These are phyloP conservation scores for Glonium stellatum DNA, from an alignment of 495 filamentous ascomycete species.

Conservation along the genomic window DNA sequence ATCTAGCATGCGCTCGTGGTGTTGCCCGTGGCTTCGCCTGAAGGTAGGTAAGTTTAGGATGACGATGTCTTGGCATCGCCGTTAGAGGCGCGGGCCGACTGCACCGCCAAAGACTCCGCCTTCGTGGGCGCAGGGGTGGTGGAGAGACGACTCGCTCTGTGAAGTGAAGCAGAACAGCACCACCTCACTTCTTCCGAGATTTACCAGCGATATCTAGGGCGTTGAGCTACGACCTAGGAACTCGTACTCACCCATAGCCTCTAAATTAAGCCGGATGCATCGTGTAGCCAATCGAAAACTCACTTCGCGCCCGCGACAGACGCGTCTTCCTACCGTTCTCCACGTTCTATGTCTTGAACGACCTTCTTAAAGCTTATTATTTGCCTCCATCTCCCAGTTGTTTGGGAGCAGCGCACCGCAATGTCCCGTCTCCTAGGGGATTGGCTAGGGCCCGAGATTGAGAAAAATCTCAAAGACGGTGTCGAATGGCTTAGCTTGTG, in stretches of 20 bases:
- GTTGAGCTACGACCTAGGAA: no score
- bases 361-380: neutral
- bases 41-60: neutral
- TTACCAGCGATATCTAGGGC: no score
- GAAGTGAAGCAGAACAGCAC: no score
- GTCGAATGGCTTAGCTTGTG: neutral
- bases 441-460: slow-evolving; percentile 2
- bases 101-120: no score
- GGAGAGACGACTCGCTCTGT: no score
- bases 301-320: neutral
- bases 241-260: no score
- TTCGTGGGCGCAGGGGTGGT: no score
- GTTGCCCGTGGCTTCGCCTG: neutral
- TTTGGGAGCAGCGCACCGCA: neutral
- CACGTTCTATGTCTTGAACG: neutral
- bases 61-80: neutral
- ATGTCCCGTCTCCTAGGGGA: neutral
- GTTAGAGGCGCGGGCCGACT: neutral
- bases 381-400: neutral
- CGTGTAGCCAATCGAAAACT: neutral
- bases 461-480: neutral
- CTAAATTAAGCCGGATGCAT: neutral
- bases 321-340: neutral
- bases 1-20: neutral
- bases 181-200: no score